A percentile compares a stretch with the other conserved stretches of the same genome.
Conservation (phyloP, 495 filamentous ascomycete species). For the Elaphomyces granulatus region DNA sequence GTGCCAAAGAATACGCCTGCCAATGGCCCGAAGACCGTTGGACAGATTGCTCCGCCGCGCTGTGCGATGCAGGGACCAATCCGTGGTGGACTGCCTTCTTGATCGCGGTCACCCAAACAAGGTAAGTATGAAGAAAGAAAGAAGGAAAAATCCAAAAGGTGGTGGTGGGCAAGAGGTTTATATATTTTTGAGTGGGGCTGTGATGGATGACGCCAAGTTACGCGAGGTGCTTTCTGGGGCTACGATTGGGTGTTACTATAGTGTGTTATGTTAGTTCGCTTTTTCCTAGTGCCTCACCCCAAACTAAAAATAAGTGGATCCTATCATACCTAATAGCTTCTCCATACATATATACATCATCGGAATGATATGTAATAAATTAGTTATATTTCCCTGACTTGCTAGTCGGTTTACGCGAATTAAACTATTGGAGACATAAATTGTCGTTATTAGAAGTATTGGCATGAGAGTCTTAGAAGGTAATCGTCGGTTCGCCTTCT, state of each 20-base stretch:
- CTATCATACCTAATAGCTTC: too few species aligned
- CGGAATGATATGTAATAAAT: too few species aligned
- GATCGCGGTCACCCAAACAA: constrained; percentile 34
- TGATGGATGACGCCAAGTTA: constrained; percentile 1
- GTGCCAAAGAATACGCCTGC: constrained; percentile 59
- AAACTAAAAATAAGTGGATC: too few species aligned
- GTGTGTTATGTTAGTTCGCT: too few species aligned
- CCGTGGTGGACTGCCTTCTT: constrained; percentile 36
- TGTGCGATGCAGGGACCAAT: constrained; percentile 54
- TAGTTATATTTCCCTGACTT: too few species aligned
- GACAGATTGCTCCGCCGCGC: constrained; percentile 43
- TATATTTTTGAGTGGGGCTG: constrained; percentile 14
- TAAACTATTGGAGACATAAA: too few species aligned
- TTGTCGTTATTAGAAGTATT: too few species aligned
- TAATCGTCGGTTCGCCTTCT: too few species aligned
- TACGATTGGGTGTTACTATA: not conserved
- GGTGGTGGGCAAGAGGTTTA: constrained; percentile 4
- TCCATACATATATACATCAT: too few species aligned
- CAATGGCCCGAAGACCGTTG: constrained; percentile 49
- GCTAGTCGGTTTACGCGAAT: too few species aligned
- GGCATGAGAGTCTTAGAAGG: too few species aligned
- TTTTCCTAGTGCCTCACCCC: too few species aligned
- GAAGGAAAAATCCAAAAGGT: constrained; percentile 6
- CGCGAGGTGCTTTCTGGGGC: not conserved
- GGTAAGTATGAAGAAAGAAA: constrained; percentile 40